phyloP scores from a whole-genome alignment of 208 protist genomes.

The Wallacemonas collosoma region DNA sequence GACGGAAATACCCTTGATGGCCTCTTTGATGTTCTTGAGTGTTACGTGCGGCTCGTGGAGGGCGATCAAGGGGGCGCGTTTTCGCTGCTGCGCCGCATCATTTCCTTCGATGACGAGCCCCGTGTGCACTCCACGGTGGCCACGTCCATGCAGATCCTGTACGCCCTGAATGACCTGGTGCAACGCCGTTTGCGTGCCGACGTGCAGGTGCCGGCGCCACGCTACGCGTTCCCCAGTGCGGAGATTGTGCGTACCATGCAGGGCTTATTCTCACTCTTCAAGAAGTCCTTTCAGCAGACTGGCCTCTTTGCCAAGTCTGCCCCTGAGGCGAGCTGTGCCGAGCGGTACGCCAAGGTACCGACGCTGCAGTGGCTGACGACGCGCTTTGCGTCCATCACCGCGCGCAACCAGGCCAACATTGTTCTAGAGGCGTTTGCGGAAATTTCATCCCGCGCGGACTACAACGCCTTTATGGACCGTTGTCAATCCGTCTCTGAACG shows the following conservation, averaged over 20 bases:
- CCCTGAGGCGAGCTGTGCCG: constrained; percentile 13
- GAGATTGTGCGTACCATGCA: constrained; percentile 71
- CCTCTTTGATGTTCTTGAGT: constrained; percentile 41
- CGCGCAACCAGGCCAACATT: constrained; percentile 6
- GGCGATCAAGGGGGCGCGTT: constrained; percentile 38
- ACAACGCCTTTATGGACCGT: constrained; percentile 72
- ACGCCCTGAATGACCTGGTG: constrained; percentile 68
- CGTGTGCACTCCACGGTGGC: constrained; percentile 70
- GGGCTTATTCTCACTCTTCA: constrained; percentile 61
- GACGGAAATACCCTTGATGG: constrained; percentile 29
- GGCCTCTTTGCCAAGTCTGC: constrained; percentile 37
- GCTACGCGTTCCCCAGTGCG: constrained; percentile 42
- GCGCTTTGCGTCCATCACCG: constrained; percentile 17
- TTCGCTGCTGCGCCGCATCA: constrained; percentile 37
- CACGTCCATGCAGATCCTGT: constrained; percentile 63
- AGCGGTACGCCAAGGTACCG: constrained; percentile 19
- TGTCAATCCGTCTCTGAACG: constrained; percentile 66
- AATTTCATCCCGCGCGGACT: constrained; percentile 78
- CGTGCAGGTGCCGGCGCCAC: constrained; percentile 32
- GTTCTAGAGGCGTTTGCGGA: constrained; percentile 70
- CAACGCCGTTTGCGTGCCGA: constrained; percentile 58
- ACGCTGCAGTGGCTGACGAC: constrained; percentile 60
- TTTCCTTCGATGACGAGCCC: constrained; percentile 35
- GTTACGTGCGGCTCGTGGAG: constrained; percentile 53
- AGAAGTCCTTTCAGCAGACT: constrained; percentile 58